Conservation (phyloP, 2,329 filamentous ascomycete species). For the Aspergillus transmontanensis region DNA sequence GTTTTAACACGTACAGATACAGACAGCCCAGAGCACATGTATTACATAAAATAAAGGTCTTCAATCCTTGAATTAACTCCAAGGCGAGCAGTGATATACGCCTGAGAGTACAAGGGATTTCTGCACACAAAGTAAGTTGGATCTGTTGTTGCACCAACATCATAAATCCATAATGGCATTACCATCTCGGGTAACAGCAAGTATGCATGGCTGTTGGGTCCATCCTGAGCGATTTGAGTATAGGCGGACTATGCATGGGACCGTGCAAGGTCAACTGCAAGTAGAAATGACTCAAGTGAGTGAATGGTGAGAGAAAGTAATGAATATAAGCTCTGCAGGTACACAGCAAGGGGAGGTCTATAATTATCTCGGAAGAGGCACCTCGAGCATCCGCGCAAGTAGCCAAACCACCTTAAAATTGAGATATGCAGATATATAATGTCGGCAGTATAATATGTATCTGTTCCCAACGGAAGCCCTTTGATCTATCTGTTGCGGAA, state of each 20-base stretch:
- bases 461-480: neutral
- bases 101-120: neutral
- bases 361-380: slow-evolving; percentile 2
- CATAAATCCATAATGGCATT: neutral
- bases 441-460: neutral
- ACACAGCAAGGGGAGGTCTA: slow-evolving; percentile 14
- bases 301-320: neutral
- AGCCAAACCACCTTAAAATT: neutral
- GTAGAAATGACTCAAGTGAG: neutral
- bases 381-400: neutral
- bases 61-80: neutral
- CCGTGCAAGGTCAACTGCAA: slow-evolving; percentile 13
- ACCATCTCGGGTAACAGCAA: neutral
- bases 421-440: neutral
- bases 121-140: neutral
- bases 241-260: slow-evolving; percentile 5
- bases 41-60: neutral
- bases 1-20: neutral
- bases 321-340: slow-evolving; percentile 9
- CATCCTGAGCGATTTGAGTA: slow-evolving; percentile 3
- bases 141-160: neutral
- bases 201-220: slow-evolving; percentile 3
- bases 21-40: neutral
- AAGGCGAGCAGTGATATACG: neutral
- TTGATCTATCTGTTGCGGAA: neutral